Conservation (phyloP, 345 rosid genomes). For the Pistacia atlantica region DNA sequence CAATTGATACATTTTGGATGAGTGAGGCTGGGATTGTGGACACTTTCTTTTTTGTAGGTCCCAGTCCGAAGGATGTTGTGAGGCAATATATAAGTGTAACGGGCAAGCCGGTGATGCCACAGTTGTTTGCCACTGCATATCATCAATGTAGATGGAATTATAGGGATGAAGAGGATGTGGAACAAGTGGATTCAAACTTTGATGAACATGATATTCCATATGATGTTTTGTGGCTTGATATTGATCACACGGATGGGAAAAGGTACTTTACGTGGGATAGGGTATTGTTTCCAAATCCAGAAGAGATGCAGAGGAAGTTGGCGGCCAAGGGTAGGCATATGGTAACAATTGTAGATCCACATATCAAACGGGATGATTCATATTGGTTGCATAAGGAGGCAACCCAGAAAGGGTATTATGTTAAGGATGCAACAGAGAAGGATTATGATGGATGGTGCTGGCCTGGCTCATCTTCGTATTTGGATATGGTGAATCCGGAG, state of each 20-base stretch:
- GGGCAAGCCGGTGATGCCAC: constrained; percentile 91
- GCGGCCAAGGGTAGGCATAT: constrained; percentile 89
- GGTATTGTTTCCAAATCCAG: constrained; percentile 79
- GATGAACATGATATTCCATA: constrained; percentile 98
- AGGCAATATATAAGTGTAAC: constrained; percentile 82
- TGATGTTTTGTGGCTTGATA: constrained; percentile 98
- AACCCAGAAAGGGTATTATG: constrained; percentile 76
- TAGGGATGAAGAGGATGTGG: constrained; percentile 98
- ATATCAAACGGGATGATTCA: constrained; percentile 88
- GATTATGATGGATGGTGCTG: constrained; percentile 99
- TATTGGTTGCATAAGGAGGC: constrained; percentile 87
- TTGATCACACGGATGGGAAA: constrained; percentile 96
- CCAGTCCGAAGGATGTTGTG: constrained; percentile 87
- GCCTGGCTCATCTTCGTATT: constrained; percentile 97
- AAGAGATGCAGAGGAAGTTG: constrained; percentile 87
- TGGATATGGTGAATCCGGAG: constrained; percentile 83
- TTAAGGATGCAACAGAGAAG: constrained; percentile 79
- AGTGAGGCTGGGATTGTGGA: constrained; percentile 98
- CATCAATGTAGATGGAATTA: constrained; percentile 99
- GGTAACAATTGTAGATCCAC: constrained; percentile 99
- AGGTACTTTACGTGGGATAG: constrained; percentile 95
- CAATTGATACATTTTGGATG: constrained; percentile 94
- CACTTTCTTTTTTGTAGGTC: constrained; percentile 87
- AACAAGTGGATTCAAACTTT: constrained; percentile 86
- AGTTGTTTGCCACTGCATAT: constrained; percentile 82